These are phyloP conservation scores for Acidiella bohemica DNA, from an alignment of 495 filamentous ascomycete species.

Conservation along the genomic window DNA sequence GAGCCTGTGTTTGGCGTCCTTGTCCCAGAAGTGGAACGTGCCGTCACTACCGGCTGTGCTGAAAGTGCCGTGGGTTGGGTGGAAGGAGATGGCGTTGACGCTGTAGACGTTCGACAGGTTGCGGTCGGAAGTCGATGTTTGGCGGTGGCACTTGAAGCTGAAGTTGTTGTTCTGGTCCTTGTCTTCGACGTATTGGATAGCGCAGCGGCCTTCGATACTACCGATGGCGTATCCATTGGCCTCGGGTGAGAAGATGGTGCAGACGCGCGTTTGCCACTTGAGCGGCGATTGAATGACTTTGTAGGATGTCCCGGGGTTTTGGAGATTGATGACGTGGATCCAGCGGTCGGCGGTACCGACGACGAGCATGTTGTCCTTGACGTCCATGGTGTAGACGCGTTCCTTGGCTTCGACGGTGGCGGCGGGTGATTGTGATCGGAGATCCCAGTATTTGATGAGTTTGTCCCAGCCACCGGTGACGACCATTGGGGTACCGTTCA, in stretches of 20 bases:
- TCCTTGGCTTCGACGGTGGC: slow-evolving; percentile 57
- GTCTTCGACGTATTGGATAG: slow-evolving; percentile 78
- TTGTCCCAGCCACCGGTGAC: slow-evolving; percentile 94
- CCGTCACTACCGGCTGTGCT: slow-evolving; percentile 81
- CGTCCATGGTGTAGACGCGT: slow-evolving; percentile 78
- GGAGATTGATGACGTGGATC: slow-evolving; percentile 73
- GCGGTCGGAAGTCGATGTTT: slow-evolving; percentile 47
- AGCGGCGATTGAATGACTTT: slow-evolving; percentile 74
- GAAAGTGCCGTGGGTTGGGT: slow-evolving; percentile 78
- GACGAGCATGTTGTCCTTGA: slow-evolving; percentile 57
- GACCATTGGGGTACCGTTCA: slow-evolving; percentile 46
- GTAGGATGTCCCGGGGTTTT: slow-evolving; percentile 62
- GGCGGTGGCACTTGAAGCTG: slow-evolving; percentile 87
- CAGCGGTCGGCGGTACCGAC: slow-evolving; percentile 77
- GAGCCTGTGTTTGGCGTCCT: slow-evolving; percentile 71
- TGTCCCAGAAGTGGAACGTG: slow-evolving; percentile 72
- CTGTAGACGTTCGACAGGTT: slow-evolving; percentile 69
- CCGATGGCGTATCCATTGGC: slow-evolving; percentile 75
- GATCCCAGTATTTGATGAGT: slow-evolving; percentile 90
- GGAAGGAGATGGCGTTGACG: slow-evolving; percentile 82
- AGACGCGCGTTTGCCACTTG: slow-evolving; percentile 75
- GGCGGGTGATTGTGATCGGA: slow-evolving; percentile 51
- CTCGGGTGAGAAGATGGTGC: slow-evolving; percentile 66
- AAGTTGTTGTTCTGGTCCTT: slow-evolving; percentile 74
- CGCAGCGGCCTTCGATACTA: slow-evolving; percentile 79